These are phyloP conservation scores for Candolleomyces aberdarensis DNA, from an alignment of 768 basidiomycete genomes.

Conservation along the genomic window DNA sequence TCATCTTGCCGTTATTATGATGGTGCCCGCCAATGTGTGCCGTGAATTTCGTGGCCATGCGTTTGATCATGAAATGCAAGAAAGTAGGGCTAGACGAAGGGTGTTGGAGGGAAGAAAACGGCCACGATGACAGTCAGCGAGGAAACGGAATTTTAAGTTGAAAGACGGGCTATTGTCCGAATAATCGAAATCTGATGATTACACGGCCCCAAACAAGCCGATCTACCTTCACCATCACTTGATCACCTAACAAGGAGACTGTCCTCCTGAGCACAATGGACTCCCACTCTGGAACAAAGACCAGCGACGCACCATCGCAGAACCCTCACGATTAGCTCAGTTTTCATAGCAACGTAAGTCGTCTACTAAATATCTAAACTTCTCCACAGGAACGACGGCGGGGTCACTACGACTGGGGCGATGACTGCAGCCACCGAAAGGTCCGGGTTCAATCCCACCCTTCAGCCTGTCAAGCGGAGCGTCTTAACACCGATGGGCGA, in stretches of 20 bases:
- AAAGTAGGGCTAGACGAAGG: constrained; percentile 12
- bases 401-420: too few relatives aligned
- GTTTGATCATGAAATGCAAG: constrained; percentile 37
- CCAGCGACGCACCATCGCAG: constrained; percentile 4
- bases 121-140: background rate
- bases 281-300: constrained; percentile 25
- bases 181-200: constrained; percentile 6
- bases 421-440: background rate
- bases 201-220: constrained; percentile 8
- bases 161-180: constrained; percentile 5
- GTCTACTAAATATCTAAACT: too few relatives aligned
- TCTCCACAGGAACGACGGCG: too few relatives aligned
- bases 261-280: constrained; percentile 15
- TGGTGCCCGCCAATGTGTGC: constrained; percentile 35
- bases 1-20: constrained; percentile 10
- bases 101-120: constrained; percentile 8
- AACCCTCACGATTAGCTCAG: background rate
- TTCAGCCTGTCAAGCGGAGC: too few relatives aligned
- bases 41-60: constrained; percentile 49
- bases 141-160: background rate
- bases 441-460: too few relatives aligned
- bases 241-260: background rate
- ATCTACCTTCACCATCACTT: constrained; percentile 2
- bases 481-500: too few relatives aligned
- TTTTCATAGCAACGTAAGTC: constrained; percentile 15